Percentiles rank a stretch among this genome's conserved stretches.
phyloP scores from a whole-genome alignment of 164 flowering plant species.

The Brasenia schreberi region DNA sequence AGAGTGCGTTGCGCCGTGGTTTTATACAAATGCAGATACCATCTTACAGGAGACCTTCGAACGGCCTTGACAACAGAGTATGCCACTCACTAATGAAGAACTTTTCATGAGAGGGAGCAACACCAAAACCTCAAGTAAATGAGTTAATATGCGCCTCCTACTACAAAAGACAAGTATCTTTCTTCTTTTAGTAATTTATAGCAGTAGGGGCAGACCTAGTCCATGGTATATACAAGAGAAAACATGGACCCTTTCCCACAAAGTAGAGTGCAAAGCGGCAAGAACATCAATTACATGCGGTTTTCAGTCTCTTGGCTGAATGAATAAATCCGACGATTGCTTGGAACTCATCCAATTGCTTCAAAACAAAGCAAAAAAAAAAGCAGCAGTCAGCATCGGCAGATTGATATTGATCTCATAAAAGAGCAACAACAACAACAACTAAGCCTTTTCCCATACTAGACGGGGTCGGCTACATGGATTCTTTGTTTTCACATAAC shows the following conservation, averaged over 20 bases:
- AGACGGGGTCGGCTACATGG: too few species aligned
- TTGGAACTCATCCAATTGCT: conserved; percentile 52
- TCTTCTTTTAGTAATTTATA: too few species aligned
- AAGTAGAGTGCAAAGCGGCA: neutral
- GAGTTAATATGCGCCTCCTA: neutral
- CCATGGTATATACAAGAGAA: neutral
- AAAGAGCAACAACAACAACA: neutral
- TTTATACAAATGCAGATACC: too few species aligned
- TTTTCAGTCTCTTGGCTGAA: conserved; percentile 48
- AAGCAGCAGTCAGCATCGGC: neutral
- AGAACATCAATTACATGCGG: conserved; percentile 3
- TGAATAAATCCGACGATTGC: conserved; percentile 53
- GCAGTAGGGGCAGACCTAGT: neutral
- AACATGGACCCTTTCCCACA: neutral
- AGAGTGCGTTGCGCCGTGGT: too few species aligned
- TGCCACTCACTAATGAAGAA: too few species aligned
- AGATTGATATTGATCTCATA: neutral
- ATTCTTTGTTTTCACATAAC: too few species aligned
- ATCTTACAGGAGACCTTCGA: too few species aligned
- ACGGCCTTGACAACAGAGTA: too few species aligned
- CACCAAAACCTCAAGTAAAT: neutral
- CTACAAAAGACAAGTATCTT: neutral
- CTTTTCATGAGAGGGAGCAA: neutral
- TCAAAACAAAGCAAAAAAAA: conserved; percentile 1
- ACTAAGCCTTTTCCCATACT: neutral